Conservation (phyloP, 306 rosid species). For the Pachyrhizus erosus region DNA sequence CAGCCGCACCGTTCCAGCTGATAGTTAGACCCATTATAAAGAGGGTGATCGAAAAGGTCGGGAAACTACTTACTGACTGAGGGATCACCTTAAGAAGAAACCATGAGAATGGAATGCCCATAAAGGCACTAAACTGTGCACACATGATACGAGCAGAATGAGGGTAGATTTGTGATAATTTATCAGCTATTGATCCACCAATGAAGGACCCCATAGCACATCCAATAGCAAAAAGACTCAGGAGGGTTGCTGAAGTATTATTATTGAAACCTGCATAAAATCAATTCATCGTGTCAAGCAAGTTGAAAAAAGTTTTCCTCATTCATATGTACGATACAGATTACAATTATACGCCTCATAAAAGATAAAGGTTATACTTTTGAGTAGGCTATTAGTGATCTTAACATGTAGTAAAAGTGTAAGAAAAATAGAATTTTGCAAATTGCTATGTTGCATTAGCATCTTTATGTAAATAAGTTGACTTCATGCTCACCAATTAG, state of each 20-base stretch:
- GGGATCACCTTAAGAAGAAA: constrained; percentile 80
- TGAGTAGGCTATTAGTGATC: background rate
- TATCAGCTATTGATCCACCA: constrained; percentile 87
- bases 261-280: constrained; percentile 81
- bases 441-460: background rate
- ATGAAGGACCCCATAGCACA: constrained; percentile 83
- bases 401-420: background rate
- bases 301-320: background rate
- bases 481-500: constrained; percentile 70
- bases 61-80: constrained; percentile 77
- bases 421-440: background rate
- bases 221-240: constrained; percentile 85
- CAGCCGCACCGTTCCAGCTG: constrained; percentile 93
- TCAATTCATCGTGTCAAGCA: constrained; percentile 31
- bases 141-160: constrained; percentile 90
- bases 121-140: constrained; percentile 91
- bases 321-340: background rate
- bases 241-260: constrained; percentile 76
- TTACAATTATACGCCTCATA: background rate
- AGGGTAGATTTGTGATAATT: constrained; percentile 66
- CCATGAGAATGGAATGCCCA: constrained; percentile 96
- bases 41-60: constrained; percentile 73
- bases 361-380: background rate
- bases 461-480: constrained; percentile 11
- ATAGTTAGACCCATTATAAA: constrained; percentile 88